These are phyloP conservation scores for Erigeron canadensis DNA, from an alignment of 129 eudicot species.

Conservation along the genomic window DNA sequence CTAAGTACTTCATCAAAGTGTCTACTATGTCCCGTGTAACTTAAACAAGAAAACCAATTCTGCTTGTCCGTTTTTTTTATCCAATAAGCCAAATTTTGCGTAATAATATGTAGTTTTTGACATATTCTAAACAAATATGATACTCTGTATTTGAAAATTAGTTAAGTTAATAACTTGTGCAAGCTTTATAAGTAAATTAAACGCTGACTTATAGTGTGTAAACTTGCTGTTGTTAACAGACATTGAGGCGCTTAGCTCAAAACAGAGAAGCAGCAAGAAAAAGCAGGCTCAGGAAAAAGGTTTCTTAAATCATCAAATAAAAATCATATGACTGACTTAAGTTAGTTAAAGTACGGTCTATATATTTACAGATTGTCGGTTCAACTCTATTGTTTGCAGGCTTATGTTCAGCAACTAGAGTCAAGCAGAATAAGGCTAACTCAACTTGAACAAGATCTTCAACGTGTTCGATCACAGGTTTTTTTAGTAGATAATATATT, in stretches of 20 bases:
- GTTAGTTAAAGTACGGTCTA: background rate
- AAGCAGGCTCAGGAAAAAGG: conserved; percentile 95
- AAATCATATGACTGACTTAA: background rate
- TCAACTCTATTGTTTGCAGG: conserved; percentile 43
- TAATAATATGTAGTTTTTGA: too few species aligned
- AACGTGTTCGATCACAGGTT: conserved; percentile 85
- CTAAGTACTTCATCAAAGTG: background rate
- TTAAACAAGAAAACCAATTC: too few species aligned
- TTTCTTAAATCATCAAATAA: conserved; percentile 24
- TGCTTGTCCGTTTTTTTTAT: too few species aligned
- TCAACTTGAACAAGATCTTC: conserved; percentile 92
- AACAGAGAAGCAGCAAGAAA: conserved; percentile 99
- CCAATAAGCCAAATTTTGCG: too few species aligned
- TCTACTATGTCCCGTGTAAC: background rate
- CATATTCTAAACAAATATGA: too few species aligned
- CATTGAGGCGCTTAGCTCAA: conserved; percentile 95
- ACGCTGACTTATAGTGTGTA: background rate
- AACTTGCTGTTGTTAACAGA: conserved; percentile 44
- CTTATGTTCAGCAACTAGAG: conserved; percentile 92
- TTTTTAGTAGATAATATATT: background rate
- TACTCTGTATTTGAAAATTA: too few species aligned
- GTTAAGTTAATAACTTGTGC: background rate
- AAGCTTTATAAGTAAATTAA: background rate
- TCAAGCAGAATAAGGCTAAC: conserved; percentile 83
- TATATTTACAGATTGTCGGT: background rate